Evolutionary conservation across 139 green algal genomes (phyloP), one percentile per base, ranked within the genome.

Genomic region (Spirogloea muscicola): DNA sequence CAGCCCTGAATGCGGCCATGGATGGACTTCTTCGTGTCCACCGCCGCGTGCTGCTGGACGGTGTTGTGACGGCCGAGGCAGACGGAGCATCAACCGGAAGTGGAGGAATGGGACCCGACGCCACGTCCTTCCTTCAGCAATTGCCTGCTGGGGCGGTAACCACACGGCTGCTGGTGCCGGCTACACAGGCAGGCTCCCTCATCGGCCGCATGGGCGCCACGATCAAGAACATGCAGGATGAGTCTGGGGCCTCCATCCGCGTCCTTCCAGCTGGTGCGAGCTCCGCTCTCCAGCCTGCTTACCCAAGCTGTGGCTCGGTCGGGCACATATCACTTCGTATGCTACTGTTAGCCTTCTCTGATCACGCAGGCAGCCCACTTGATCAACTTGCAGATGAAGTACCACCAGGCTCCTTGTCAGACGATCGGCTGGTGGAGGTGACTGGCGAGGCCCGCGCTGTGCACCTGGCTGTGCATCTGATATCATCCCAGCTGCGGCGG

Each of bases 401-500:
- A 0, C 68, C 68, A 25, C 41, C 41, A n/a, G 72, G 52, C 29
- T n/a, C 58, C 2, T 33, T 77, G 55, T 37, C 57, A 21, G 68
- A 72, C 52, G 68, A 77, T 63, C 25, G 57, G 1, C 52, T 77
- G 55, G 68, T 76, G 68, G 68, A 76, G 68, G 33, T 76, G 27
- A 55, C 33, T 3, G 68, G 68, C n/a, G 55, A 67, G 57, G 48
- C 9, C 10, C 10, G 49, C 10, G 72, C 13, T 74, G 64, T 72
- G 46, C 52, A 77, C 52, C 7, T 9, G 27, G 29, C 21, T 5
- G 42, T 77, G 34, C 25, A 77, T 57, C 31, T 72, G 13, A 76
- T 76, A 34, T n/a, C 10, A 27, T 16, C 41, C 29, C 68, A 76
- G n/a, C 58, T 76, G 31, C 64, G 68, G 16, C 39, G 57, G 29